Evolutionary conservation across 2,329 filamentous ascomycete genomes (phyloP), one percentile per base, ranked within the genome.

Genomic region (Aspergillus vadensis): DNA sequence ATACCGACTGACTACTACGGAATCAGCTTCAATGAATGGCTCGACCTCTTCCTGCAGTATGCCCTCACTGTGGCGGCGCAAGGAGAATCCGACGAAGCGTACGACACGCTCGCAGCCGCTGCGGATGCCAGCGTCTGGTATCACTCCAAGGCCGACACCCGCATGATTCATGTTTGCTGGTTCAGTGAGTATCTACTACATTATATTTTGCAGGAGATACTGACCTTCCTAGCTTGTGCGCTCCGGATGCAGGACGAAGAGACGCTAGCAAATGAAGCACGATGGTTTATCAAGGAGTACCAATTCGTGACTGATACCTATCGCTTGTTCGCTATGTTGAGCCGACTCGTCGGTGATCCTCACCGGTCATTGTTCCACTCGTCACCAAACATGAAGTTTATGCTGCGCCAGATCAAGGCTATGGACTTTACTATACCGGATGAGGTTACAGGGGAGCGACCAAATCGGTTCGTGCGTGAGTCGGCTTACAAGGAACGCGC

Each of bases 1-100:
- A 73, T 82, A 39, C 84, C 85, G 2, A 75, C 76, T 50, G 81
- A 83, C 61, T 93, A 92, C 71, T 88, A 91, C 66, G 90, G 90
- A 7, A 91, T 98, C 50, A 81, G 87, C 0, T 97, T 98, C 71
- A 82, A 88, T 60, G 84, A 87, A 50, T 99, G 95, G 95, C 84
- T 97, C 3, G 91, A 96, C 67, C 83, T 97, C 0, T 97, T 99
- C 72, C 84, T 96, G 38, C 91, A 95, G 70, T 96, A 96, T 72
- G 90, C 92, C 3, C 82, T 97, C 51, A 82, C 88, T 5, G 83
- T 95, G 32, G 90, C 92, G 7, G 85, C 86, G 44, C 79, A 83
- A 19, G 88, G 88, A 36, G 86, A 89, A 51, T 81, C 85, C 14
- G 83, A 88, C 44, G 88, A 91, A 63, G 88, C 91, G 54, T 97